Conservation (phyloP, 2,329 filamentous ascomycete species). For the Penicillium sp. region DNA sequence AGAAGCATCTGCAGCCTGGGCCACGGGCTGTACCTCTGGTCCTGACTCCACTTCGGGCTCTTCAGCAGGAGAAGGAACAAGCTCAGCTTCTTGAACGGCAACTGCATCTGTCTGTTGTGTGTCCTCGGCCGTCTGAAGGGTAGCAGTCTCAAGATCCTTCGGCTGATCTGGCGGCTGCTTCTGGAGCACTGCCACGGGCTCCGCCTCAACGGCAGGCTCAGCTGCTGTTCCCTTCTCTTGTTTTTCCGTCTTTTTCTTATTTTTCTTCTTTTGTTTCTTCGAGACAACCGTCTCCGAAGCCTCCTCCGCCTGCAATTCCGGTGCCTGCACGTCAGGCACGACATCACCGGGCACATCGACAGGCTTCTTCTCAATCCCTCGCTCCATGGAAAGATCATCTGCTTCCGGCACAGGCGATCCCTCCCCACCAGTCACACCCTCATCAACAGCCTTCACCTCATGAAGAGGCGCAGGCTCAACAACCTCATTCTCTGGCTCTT, state of each 20-base stretch:
- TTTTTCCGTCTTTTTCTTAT: conserved; percentile 19
- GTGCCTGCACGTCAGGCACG: conserved; percentile 1
- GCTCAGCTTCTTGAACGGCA: neutral
- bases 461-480: conserved; percentile 2
- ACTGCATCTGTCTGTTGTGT: neutral
- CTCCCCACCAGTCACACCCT: conserved; percentile 3
- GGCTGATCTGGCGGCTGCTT: conserved; percentile 1
- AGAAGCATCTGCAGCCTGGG: neutral
- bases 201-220: conserved; percentile 1
- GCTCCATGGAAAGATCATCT: conserved; percentile 2
- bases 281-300: conserved; percentile 7
- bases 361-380: conserved; percentile 2
- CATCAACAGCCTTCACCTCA: neutral
- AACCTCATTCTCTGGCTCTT: conserved; percentile 6
- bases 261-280: conserved; percentile 24
- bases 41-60: conserved; percentile 5
- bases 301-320: conserved; percentile 8
- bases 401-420: conserved; percentile 4
- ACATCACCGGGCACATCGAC: conserved; percentile 8
- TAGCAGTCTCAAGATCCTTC: neutral
- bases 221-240: conserved; percentile 11
- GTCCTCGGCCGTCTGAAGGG: neutral
- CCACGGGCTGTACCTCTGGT: neutral
- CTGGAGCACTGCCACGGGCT: conserved; percentile 2
- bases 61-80: neutral